Percentiles rank a stretch among this genome's conserved stretches.
phyloP scores from a whole-genome alignment of 352 stramenopile genomes.

The Phytophthora cactorum region DNA sequence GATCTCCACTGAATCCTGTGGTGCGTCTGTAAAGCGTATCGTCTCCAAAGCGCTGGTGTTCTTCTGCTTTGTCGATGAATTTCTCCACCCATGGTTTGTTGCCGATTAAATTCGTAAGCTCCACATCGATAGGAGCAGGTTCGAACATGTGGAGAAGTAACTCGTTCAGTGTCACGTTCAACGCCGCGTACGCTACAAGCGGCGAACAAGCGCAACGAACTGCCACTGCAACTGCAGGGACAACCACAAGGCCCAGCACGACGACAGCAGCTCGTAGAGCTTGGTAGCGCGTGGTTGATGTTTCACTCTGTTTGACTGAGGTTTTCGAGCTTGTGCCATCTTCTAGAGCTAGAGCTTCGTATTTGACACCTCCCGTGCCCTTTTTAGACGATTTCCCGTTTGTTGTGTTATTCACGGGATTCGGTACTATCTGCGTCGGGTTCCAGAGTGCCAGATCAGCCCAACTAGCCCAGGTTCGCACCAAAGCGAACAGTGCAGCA shows the following conservation, averaged over 20 bases:
- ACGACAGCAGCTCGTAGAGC: constrained; percentile 3
- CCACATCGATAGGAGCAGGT: not conserved
- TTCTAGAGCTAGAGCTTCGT: constrained; percentile 6
- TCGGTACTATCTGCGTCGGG: constrained; percentile 5
- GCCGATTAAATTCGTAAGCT: not conserved
- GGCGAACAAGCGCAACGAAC: constrained; percentile 3
- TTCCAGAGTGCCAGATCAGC: constrained; percentile 7
- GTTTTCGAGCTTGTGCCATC: not conserved
- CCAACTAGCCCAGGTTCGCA: constrained; percentile 2
- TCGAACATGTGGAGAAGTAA: constrained; percentile 8
- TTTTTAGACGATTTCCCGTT: constrained; percentile 4
- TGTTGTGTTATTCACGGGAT: not conserved
- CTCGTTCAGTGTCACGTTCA: constrained; percentile 14
- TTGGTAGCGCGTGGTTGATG: not conserved
- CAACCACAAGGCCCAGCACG: not conserved
- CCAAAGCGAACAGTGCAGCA: constrained; percentile 5
- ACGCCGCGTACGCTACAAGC: constrained; percentile 4
- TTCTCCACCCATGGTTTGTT: not conserved
- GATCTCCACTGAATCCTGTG: constrained; percentile 8
- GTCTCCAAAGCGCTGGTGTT: not conserved
- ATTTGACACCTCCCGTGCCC: not conserved
- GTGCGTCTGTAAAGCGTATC: constrained; percentile 4
- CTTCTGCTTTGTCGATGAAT: constrained; percentile 1
- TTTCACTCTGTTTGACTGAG: not conserved
- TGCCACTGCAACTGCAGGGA: not conserved